These are phyloP conservation scores for Aspergillus pseudonomiae DNA, from an alignment of 2,329 filamentous ascomycete genomes.

Conservation along the genomic window DNA sequence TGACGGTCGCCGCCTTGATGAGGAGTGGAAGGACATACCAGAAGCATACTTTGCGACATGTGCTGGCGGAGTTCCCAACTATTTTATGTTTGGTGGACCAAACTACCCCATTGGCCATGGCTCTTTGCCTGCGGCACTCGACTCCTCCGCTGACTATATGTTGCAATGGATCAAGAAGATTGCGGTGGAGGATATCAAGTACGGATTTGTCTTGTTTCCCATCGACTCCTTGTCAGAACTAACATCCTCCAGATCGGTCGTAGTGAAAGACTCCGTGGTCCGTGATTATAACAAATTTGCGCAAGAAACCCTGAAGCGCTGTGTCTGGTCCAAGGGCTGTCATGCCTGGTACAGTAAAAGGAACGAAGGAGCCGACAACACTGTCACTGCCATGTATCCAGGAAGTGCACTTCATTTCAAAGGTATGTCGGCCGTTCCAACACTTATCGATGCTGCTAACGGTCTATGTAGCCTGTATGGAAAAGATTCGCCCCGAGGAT, in stretches of 20 bases:
- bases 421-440: conserved; percentile 6
- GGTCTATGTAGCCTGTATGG: neutral
- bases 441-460: too few species aligned
- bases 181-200: conserved; percentile 22
- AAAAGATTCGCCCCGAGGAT: conserved; percentile 20
- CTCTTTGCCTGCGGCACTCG: conserved; percentile 19
- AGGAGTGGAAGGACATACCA: conserved; percentile 26
- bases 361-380: conserved; percentile 8
- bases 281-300: conserved; percentile 25
- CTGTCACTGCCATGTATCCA: conserved; percentile 29
- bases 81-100: conserved; percentile 33
- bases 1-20: conserved; percentile 21
- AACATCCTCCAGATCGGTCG: conserved; percentile 14
- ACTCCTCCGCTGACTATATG: conserved; percentile 28
- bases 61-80: conserved; percentile 29
- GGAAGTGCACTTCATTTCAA: conserved; percentile 29
- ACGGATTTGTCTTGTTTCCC: neutral
- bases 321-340: conserved; percentile 32
- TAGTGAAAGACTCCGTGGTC: conserved; percentile 21
- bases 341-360: conserved; percentile 30
- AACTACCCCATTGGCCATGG: conserved; percentile 28
- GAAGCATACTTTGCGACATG: conserved; percentile 29
- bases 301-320: conserved; percentile 25
- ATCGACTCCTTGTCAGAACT: neutral
- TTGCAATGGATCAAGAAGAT: conserved; percentile 33